Percentiles rank a stretch among this genome's conserved stretches.
Conservation (phyloP, 2,329 filamentous ascomycete species). For the Colletotrichum higginsianum region DNA sequence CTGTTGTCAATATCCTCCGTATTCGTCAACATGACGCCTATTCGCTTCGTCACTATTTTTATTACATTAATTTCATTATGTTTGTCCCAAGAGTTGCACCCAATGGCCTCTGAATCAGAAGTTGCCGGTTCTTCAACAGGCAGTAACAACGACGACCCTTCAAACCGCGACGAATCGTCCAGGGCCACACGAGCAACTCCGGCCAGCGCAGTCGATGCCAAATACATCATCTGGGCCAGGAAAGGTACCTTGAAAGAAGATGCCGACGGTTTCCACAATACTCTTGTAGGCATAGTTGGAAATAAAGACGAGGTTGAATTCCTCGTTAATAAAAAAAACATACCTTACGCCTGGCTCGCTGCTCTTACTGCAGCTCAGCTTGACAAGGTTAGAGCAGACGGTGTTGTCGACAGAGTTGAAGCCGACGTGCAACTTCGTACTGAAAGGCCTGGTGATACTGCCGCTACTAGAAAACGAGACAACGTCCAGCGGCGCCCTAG, state of each 20-base stretch:
- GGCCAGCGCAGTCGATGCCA: not conserved
- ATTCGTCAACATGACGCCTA: constrained; percentile 2
- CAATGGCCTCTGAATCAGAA: not conserved
- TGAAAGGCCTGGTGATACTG: not conserved
- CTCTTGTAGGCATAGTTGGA: constrained; percentile 7
- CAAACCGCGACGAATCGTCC: not conserved
- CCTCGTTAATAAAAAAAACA: not conserved
- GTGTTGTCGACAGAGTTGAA: not conserved
- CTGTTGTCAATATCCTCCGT: not conserved
- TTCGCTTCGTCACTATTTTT: constrained; percentile 3
- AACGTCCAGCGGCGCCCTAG: too few species aligned
- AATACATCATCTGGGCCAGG: constrained; percentile 21
- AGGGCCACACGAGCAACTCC: constrained; percentile 1
- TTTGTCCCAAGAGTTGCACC: not conserved
- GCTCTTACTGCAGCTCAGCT: constrained; percentile 4
- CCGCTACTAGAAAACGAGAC: too few species aligned
- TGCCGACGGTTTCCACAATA: constrained; percentile 11
- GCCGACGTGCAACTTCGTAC: not conserved
- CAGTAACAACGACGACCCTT: not conserved
- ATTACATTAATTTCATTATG: not conserved
- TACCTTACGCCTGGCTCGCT: not conserved
- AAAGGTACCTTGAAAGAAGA: constrained; percentile 4
- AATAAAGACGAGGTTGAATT: not conserved
- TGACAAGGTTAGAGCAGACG: not conserved
- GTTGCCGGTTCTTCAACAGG: too few species aligned